Base-by-base conservation (phyloP, 768 basidiomycete genomes). In the Austroboletus festivus region DNA sequence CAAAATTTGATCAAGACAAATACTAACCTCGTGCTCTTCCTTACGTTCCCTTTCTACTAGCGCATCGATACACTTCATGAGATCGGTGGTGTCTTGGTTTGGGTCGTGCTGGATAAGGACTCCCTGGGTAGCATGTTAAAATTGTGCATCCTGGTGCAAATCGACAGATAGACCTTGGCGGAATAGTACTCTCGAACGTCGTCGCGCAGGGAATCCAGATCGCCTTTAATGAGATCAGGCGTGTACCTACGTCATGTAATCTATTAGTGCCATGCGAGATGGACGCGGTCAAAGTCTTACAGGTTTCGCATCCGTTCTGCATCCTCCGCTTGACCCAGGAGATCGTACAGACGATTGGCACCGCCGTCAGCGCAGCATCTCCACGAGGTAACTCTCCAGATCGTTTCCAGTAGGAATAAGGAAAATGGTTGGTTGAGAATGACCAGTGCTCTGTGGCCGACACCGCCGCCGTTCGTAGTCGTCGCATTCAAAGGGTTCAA, bases 391-490 rank as follows among this genome's bases (percentile, higher is more conserved):
- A 73, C 63, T 13, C 63, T 61, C 78, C 81, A 96, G 9, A 93
- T 65, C 10, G 75, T 74, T 13, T 68, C 59, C 37, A 97, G 74
- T 35, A 96, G 75, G 10, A 70, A 55, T 4, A 67, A 54, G 20
- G 82, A 81, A 62, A 95, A 92, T 0, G 92, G 86, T 52, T 95
- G 90, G 65, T 99, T 97, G 47, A 97, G 77, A 56, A 99, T 83
- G 57, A 97, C 83, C 50, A 97, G 73, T 0, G 84, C 89, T 35
- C 73, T 73, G 19, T 35, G 52, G 16, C 19, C 43, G 28, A 4
- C 31, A 15, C 37, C 44, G 4, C 44, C 40, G 15, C 9, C 9
- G 15, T 46, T 7, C 5, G 9, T 33, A 7, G 5, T 24, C 5
- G 48, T 31, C 5, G 50, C 37, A n/a, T n/a, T n/a, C 12, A 42